phyloP scores from a whole-genome alignment of 2,329 filamentous ascomycete genomes.

The Colletotrichum spinosum region DNA sequence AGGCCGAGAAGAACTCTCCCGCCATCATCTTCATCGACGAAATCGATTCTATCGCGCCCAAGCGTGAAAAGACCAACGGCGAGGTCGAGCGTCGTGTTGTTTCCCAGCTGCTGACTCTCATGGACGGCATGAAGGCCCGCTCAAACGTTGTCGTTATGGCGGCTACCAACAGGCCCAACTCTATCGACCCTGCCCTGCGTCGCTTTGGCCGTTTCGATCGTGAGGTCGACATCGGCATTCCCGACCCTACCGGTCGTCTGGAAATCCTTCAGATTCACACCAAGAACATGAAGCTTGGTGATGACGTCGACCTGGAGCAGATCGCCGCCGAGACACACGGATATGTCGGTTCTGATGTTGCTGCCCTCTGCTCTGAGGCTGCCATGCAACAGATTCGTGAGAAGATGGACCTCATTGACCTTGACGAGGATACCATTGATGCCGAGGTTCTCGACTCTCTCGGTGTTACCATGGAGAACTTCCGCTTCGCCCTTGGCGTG shows the following conservation, averaged over 20 bases:
- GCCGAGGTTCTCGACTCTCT: constrained; percentile 98
- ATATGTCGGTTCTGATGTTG: constrained; percentile 98
- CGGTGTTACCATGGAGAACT: constrained; percentile 99
- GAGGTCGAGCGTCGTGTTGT: constrained; percentile 99
- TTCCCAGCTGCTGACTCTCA: constrained; percentile 93
- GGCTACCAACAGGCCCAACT: constrained; percentile 98
- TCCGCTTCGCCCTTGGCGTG: constrained; percentile 97
- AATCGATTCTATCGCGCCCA: constrained; percentile 98
- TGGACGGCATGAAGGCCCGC: constrained; percentile 99
- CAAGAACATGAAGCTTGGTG: constrained; percentile 99
- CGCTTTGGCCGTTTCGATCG: constrained; percentile 99
- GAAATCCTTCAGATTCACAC: constrained; percentile 99
- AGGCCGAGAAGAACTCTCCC: constrained; percentile 99
- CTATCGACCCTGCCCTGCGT: constrained; percentile 95
- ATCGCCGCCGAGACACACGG: constrained; percentile 98
- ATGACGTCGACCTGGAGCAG: constrained; percentile 96
- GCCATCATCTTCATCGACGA: constrained; percentile 99
- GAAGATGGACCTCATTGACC: constrained; percentile 99
- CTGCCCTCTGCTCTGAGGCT: constrained; percentile 97
- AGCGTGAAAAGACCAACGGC: constrained; percentile 99
- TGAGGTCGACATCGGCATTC: constrained; percentile 98
- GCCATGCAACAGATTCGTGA: constrained; percentile 99
- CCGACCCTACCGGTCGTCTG: constrained; percentile 96
- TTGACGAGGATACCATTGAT: constrained; percentile 99
- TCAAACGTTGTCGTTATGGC: constrained; percentile 99